Base-by-base conservation (phyloP, 2,329 filamentous ascomycete species). In the Leptoxyphium fumago region DNA sequence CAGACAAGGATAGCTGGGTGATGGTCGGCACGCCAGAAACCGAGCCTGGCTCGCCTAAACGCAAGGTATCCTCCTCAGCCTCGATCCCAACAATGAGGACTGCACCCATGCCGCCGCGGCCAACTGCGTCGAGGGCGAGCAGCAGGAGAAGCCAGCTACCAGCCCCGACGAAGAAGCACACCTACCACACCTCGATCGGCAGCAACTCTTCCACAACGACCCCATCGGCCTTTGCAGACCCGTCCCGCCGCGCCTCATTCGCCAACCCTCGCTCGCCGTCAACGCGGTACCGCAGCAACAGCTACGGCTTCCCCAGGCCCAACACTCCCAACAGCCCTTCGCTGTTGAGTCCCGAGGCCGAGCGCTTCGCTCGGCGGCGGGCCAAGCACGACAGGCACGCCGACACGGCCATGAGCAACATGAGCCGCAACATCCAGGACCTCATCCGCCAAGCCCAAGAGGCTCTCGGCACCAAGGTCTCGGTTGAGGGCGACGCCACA, bases 391-490 rank as follows among this genome's bases (percentile, higher is more conserved):
- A 94, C 54, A 72, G 78, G 39, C 80, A 88, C 53, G 75, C 84
- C 7, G 87, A 96, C 53, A 77, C 80, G 38, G 79, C 82, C 43
- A 82, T 96, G 53, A 78, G 78, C 41, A 76, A 81, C 21, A 78
- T 96, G 63, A 93, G 91, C 58, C 72, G 77, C 40, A 78, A 83
- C 53, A 67, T 96, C 40, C 77, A 83, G 57, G 82, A 80, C 29
- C 86, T 98, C 82, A 93, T 98, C 44, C 73, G 80, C 2, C 82
- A 96, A 62, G 91, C 88, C 1, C 82, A 82, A 53, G 82, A 91
- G 61, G 91, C 91, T 1, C 65, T 98, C 14, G 88, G 68, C 6
- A 67, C 63, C 15, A 69, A 64, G 46, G 55, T 67, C 26, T 61
- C 65, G 28, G 50, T 63, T 7, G 63, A 68, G 36, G 57, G 52